A percentile compares a stretch with the other conserved stretches of the same genome.
Evolutionary conservation across 2,329 filamentous ascomycete genomes (phyloP).

Genomic region (Massarina eburnea): DNA sequence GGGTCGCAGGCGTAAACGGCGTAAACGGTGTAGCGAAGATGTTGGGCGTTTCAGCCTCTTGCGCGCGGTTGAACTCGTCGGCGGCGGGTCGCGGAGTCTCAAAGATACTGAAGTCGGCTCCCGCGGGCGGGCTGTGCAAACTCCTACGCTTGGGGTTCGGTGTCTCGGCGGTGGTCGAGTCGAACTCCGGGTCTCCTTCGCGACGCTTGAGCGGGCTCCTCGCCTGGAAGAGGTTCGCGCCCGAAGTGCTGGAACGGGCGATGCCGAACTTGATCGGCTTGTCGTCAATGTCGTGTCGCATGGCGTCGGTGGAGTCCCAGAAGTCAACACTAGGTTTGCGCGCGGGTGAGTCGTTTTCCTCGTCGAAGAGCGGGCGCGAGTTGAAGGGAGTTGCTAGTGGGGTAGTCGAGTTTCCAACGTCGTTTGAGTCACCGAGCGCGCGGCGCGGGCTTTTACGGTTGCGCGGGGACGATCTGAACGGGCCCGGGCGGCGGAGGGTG

Average conservation of each 20-base stretch:
- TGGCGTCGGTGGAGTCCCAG: slow-evolving; percentile 43
- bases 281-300: slow-evolving; percentile 47
- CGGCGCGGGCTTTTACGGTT: slow-evolving; percentile 79
- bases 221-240: slow-evolving; percentile 58
- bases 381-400: slow-evolving; percentile 52
- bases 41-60: slow-evolving; percentile 29
- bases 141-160: slow-evolving; percentile 91
- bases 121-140: slow-evolving; percentile 71
- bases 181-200: slow-evolving; percentile 85
- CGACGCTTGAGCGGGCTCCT: slow-evolving; percentile 92
- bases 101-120: slow-evolving; percentile 73
- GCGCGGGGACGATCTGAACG: slow-evolving; percentile 60
- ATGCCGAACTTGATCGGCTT: slow-evolving; percentile 53
- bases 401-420: slow-evolving; percentile 68
- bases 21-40: slow-evolving; percentile 39
- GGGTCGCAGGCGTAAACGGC: slow-evolving; percentile 5
- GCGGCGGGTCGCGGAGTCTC: slow-evolving; percentile 49
- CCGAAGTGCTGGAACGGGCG: slow-evolving; percentile 43
- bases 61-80: slow-evolving; percentile 25
- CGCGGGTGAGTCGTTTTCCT: slow-evolving; percentile 44
- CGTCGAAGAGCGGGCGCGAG: slow-evolving; percentile 50
- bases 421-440: slow-evolving; percentile 68
- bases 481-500: slow-evolving; percentile 50
- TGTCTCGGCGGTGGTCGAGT: slow-evolving; percentile 75
- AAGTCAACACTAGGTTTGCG: slow-evolving; percentile 33